A percentile compares a stretch with the other conserved stretches of the same genome.
Evolutionary conservation across 345 rosid species (phyloP).

Genomic region (Corchorus capsularis): DNA sequence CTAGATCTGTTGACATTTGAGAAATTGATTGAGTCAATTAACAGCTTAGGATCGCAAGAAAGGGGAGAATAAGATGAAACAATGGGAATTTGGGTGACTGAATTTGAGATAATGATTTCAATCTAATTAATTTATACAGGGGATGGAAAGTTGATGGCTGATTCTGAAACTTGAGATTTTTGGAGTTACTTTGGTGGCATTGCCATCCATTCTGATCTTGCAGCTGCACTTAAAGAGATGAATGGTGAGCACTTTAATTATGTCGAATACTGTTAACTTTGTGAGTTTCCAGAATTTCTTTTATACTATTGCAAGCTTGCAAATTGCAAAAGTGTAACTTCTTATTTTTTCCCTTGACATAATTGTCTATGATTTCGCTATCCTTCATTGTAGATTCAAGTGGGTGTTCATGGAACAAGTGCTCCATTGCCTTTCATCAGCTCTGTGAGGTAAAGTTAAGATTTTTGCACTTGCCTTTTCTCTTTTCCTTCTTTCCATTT

Average conservation of each 20-base stretch:
- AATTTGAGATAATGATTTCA: constrained; percentile 8
- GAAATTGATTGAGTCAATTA: constrained; percentile 56
- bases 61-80: background rate
- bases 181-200: constrained; percentile 98
- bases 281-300: too few relatives aligned
- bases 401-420: too few relatives aligned
- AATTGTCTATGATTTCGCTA: too few relatives aligned
- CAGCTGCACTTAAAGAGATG: constrained; percentile 94
- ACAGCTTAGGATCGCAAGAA: constrained; percentile 16
- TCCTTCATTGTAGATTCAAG: too few relatives aligned
- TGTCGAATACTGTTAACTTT: background rate
- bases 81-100: constrained; percentile 3
- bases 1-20: too few relatives aligned
- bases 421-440: constrained; percentile 78
- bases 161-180: constrained; percentile 97
- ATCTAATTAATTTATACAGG: constrained; percentile 44
- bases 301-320: too few relatives aligned
- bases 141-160: constrained; percentile 99
- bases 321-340: too few relatives aligned
- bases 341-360: too few relatives aligned
- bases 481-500: background rate
- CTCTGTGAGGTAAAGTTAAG: constrained; percentile 67
- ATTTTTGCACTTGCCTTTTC: constrained; percentile 2
- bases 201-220: constrained; percentile 78
- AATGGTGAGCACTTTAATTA: constrained; percentile 53